Percentiles rank a stretch among this genome's conserved stretches.
Evolutionary conservation across 371 early-diverging fungal species (phyloP).

Genomic region (Rhizomucor pusillus): DNA sequence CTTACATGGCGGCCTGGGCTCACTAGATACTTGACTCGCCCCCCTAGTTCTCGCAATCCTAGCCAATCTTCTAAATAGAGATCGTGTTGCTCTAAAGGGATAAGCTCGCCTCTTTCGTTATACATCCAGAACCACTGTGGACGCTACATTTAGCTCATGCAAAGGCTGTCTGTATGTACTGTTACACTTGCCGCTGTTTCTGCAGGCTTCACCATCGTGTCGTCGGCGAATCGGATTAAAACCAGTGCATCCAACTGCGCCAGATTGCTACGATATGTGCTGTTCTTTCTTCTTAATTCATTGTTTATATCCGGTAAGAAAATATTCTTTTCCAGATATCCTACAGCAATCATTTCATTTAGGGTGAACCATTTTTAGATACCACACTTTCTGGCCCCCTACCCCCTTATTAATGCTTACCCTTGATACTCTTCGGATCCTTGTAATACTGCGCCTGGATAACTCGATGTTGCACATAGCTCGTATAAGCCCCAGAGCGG

Average conservation of each 20-base stretch:
- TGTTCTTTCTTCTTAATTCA: slow-evolving; percentile 55
- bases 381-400: not conserved
- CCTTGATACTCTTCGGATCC: slow-evolving; percentile 56
- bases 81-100: slow-evolving; percentile 56
- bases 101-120: slow-evolving; percentile 44
- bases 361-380: not conserved
- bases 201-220: slow-evolving; percentile 76
- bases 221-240: slow-evolving; percentile 75
- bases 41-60: slow-evolving; percentile 55
- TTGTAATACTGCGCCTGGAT: slow-evolving; percentile 94
- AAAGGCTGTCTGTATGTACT: not conserved
- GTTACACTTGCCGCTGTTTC: slow-evolving; percentile 62
- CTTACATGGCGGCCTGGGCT: slow-evolving; percentile 75
- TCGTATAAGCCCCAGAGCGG: slow-evolving; percentile 72
- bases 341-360: slow-evolving; percentile 15
- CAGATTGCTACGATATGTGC: slow-evolving; percentile 58
- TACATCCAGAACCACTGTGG: slow-evolving; percentile 77
- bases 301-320: slow-evolving; percentile 90
- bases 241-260: slow-evolving; percentile 66
- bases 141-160: not conserved
- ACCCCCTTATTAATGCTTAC: slow-evolving; percentile 12
- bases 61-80: slow-evolving; percentile 72
- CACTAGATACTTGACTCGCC: slow-evolving; percentile 58
- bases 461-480: slow-evolving; percentile 76
- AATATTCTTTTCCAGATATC: slow-evolving; percentile 71